Percentiles rank a stretch among this genome's conserved stretches.
These are phyloP conservation scores for Rhizoctonia solani DNA, from an alignment of 1,284 basidiomycete species.

Conservation along the genomic window DNA sequence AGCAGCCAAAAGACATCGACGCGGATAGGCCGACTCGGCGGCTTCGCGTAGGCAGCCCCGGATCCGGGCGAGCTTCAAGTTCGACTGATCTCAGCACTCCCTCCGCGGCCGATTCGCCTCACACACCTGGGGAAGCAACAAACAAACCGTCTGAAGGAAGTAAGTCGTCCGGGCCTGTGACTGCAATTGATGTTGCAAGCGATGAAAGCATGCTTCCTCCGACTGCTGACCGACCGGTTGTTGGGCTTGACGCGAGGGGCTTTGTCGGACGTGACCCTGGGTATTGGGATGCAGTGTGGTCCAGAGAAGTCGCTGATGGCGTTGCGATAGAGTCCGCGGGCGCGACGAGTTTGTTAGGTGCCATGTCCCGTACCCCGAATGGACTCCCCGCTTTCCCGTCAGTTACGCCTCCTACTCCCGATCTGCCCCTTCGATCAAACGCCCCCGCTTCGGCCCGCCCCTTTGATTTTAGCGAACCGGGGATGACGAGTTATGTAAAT, in stretches of 20 bases:
- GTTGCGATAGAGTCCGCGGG: constrained; percentile 7
- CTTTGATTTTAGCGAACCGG: constrained; percentile 22
- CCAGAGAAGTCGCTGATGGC: background rate
- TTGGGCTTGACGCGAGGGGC: constrained; percentile 4
- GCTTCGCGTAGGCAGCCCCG: constrained; percentile 7
- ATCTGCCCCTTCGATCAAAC: constrained; percentile 7
- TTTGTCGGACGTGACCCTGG: constrained; percentile 24
- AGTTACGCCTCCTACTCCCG: background rate
- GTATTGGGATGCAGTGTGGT: constrained; percentile 11
- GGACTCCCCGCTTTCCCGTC: too few relatives aligned
- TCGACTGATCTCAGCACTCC: background rate
- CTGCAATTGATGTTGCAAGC: background rate
- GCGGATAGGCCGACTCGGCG: constrained; percentile 8
- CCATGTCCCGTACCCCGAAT: too few relatives aligned
- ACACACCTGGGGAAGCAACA: background rate
- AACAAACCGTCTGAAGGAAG: background rate
- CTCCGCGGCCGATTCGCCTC: constrained; percentile 1
- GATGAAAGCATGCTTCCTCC: constrained; percentile 29
- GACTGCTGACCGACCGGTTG: constrained; percentile 2
- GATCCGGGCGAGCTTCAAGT: background rate
- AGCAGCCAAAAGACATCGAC: background rate
- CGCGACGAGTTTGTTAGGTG: background rate
- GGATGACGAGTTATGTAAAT: background rate
- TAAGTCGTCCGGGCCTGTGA: background rate
- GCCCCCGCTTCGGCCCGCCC: constrained; percentile 12